Evolutionary conservation across 306 rosid genomes (phyloP), one percentile per base, ranked within the genome.

Genomic region (Pterocarpus santalinus): DNA sequence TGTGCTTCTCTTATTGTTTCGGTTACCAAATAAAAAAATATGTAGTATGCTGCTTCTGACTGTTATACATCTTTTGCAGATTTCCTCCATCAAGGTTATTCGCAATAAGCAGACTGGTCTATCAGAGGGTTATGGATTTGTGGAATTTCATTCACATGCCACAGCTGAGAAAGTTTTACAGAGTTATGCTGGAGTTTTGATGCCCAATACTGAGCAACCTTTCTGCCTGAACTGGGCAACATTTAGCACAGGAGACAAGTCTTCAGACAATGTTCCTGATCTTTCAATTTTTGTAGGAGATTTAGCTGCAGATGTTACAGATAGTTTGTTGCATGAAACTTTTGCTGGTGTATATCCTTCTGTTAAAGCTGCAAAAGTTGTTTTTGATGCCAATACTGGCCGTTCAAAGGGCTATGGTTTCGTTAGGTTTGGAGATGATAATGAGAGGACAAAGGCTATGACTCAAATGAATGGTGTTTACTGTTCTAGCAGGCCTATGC

Each of bases 381-480:
- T 96, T 65, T 87, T 92, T 89, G 99, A 96, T 90, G 92, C 92
- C 84, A 96, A 81, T 75, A 93, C 99, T 49, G 97, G 98, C 66
- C 99, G 98, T 81, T 94, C 99, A 67, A 96, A 96, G 92, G 99
- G 99, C 66, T 96, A 96, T 34, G 99, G 99, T 74, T 96, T 96
- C 51, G 98, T 96, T 66, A 87, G 99, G 90, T 96, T 96, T 80
- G 99, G 94, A 75, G 98, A 96, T 74, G 99, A 96, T 74, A 91
- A 68, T 58, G 99, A 96, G 87, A 87, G 98, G 83, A 85, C 97
- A 5, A 96, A 90, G 70, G 97, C 99, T 77, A 90, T 96, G 95
- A 84, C 91, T 82, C 89, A 96, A 80, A 96, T 96, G 99, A 89
- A 92, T 57, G 99, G 99, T 46, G 76, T 82, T 69, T 90, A 90